These are phyloP conservation scores for Leccinellum luteum DNA, from an alignment of 768 basidiomycete species.

Conservation along the genomic window DNA sequence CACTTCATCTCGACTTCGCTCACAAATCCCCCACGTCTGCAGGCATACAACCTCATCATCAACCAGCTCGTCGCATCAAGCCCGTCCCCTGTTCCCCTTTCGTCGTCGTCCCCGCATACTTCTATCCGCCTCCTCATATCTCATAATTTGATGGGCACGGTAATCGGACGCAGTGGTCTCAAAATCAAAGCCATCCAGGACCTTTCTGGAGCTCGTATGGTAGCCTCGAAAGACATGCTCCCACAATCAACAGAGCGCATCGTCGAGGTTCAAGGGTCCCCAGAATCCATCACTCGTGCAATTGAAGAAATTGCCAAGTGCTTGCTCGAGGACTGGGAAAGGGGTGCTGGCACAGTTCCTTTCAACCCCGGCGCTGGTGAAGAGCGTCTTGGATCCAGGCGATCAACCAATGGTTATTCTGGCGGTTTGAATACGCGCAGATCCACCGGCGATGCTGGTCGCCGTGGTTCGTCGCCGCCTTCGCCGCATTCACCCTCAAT, in stretches of 20 bases:
- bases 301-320: conserved; percentile 96
- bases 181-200: conserved; percentile 99
- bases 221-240: conserved; percentile 98
- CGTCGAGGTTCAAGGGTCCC: conserved; percentile 94
- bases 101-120: conserved; percentile 65
- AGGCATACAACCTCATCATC: conserved; percentile 96
- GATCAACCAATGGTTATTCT: conserved; percentile 50
- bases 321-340: conserved; percentile 94
- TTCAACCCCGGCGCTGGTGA: conserved; percentile 90
- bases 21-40: conserved; percentile 14
- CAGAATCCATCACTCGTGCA: conserved; percentile 89
- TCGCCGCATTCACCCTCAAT: conserved; percentile 43
- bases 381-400: conserved; percentile 54
- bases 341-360: conserved; percentile 88
- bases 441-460: conserved; percentile 55
- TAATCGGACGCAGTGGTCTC: conserved; percentile 93
- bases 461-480: conserved; percentile 41
- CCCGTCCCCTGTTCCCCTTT: conserved; percentile 67
- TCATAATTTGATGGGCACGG: conserved; percentile 98
- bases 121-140: conserved; percentile 97
- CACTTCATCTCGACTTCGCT: neutral
- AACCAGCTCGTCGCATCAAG: conserved; percentile 83
- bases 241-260: conserved; percentile 99
- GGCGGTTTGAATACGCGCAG: conserved; percentile 55
- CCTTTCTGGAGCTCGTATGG: conserved; percentile 93